These are phyloP conservation scores for Oryza coarctata DNA, from an alignment of 176 grass and related monocot genomes.

Conservation along the genomic window DNA sequence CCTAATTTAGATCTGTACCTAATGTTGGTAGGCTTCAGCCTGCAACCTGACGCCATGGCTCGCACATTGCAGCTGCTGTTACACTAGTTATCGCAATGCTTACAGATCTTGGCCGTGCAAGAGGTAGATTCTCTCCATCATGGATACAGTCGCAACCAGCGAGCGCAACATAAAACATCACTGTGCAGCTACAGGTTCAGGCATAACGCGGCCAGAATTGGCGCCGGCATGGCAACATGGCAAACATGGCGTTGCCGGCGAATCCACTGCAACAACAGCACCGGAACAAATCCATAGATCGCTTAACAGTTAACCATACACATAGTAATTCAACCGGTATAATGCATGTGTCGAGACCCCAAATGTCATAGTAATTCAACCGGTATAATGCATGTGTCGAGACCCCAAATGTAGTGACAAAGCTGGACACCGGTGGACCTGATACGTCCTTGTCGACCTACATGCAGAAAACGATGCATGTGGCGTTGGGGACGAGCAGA, in stretches of 20 bases:
- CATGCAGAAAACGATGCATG: not conserved
- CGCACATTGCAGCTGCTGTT: too few species aligned
- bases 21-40: not conserved
- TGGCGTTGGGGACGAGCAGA: not conserved
- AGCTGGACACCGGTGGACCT: not conserved
- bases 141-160: not conserved
- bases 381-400: too few species aligned
- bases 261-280: not conserved
- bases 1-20: not conserved
- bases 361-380: too few species aligned
- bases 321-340: too few species aligned
- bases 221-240: conserved; percentile 2
- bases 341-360: too few species aligned
- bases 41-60: too few species aligned
- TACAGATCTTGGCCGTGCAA: not conserved
- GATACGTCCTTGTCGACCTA: not conserved
- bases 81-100: too few species aligned
- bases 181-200: not conserved
- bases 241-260: conserved; percentile 5
- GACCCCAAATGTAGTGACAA: not conserved
- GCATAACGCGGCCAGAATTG: not conserved
- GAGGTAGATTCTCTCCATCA: not conserved
- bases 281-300: not conserved
- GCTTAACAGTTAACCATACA: not conserved
- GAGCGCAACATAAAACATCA: not conserved